Evolutionary conservation across 2,329 filamentous ascomycete genomes (phyloP).

Genomic region (Malbranchea cinnamomea): DNA sequence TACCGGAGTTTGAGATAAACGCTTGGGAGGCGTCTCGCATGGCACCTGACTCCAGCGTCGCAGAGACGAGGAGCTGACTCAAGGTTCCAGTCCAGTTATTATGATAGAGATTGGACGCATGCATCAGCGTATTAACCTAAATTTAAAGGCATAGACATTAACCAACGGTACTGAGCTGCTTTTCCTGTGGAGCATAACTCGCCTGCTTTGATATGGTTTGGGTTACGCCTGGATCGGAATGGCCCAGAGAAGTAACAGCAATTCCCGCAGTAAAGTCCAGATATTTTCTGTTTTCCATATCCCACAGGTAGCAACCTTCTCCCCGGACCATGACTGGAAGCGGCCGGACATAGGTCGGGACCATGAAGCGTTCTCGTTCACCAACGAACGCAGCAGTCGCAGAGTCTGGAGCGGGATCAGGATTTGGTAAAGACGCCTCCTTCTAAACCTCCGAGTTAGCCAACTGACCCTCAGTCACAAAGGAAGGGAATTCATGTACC

Average conservation of each 20-base stretch:
- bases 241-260: conserved; percentile 83
- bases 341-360: conserved; percentile 85
- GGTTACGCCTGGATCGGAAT: conserved; percentile 68
- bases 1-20: conserved; percentile 92
- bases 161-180: not conserved
- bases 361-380: conserved; percentile 75
- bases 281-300: conserved; percentile 76
- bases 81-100: conserved; percentile 89
- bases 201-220: conserved; percentile 66
- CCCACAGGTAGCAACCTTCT: conserved; percentile 76
- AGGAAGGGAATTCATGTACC: conserved; percentile 12
- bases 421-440: conserved; percentile 43
- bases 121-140: conserved; percentile 58
- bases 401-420: conserved; percentile 60
- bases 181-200: conserved; percentile 10
- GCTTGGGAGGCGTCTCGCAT: conserved; percentile 70
- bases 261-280: conserved; percentile 94
- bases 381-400: conserved; percentile 59
- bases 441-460: conserved; percentile 20
- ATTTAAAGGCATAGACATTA: conserved; percentile 16
- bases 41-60: conserved; percentile 61
- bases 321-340: conserved; percentile 80
- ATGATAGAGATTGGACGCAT: conserved; percentile 93
- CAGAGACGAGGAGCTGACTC: conserved; percentile 69
- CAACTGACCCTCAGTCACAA: not conserved